Evolutionary conservation across 1,284 basidiomycete species (phyloP), one percentile per base, ranked within the genome.

Genomic region (Sporisorium graminicola): DNA sequence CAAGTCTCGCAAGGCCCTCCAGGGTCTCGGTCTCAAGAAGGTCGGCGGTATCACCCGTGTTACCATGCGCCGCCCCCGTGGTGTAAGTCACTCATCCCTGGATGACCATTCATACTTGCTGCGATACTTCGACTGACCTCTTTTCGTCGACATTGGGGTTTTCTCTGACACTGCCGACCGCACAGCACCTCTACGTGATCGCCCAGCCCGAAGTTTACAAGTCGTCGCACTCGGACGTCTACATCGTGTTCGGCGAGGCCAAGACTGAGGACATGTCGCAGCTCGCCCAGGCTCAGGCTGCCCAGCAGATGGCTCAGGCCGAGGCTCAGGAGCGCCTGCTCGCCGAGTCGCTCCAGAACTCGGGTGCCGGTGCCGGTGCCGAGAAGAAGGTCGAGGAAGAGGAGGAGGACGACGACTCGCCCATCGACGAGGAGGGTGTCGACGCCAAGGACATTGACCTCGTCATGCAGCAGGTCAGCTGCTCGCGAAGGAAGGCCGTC

Each of bases 171-270:
- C 20, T 22, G 3, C 35, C 22, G 14, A 29, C 22, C 5, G 9
- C 26, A 67, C 63, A 94, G 93, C 89, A 95, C 77, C 91, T 99
- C 71, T 93, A 98, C 86, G 95, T 98, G 74, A 91, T 99, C 82
- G 90, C 93, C 71, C 89, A 92, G 67, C 96, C 97, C 58, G 96
- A 99, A 81, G 96, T 99, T 59, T 99, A 94, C 92, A 98, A 98
- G 89, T 95, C 94, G 58, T 91, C 93, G 57, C 94, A 93, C 88
- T 95, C 94, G 84, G 97, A 99, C 88, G 94, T 93, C 88, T 98
- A 99, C 90, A 94, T 99, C 86, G 94, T 99, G 77, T 99, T 98
- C 82, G 96, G 96, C 81, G 96, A 99, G 89, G 95, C 94, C 79
- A 97, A 93, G 92, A 91, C 94, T 79, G 95, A 98, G 88, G 95